Evolutionary conservation across 345 rosid species (phyloP).

Genomic region (Corchorus olitorius): DNA sequence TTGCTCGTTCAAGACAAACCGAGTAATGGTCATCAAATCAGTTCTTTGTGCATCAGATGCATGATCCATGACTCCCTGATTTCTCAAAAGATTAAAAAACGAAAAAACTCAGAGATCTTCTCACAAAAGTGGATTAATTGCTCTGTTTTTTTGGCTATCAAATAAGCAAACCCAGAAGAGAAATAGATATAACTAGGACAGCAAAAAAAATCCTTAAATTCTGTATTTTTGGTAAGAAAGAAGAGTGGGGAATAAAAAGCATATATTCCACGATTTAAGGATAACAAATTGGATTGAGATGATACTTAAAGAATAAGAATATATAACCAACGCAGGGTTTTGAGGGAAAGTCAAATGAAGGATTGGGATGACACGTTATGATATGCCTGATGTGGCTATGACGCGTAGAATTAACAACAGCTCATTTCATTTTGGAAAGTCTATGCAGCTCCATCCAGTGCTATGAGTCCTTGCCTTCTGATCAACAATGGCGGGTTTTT

Average conservation of each 20-base stretch:
- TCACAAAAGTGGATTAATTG: background rate
- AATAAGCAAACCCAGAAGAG: background rate
- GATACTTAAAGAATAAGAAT: background rate
- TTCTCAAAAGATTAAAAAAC: background rate
- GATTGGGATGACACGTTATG: conserved; percentile 17
- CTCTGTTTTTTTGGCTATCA: background rate
- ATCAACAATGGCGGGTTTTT: background rate
- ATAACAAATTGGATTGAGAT: background rate
- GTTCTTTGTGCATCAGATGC: conserved; percentile 57
- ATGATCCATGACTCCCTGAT: conserved; percentile 51
- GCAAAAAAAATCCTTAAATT: background rate
- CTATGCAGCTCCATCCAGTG: background rate
- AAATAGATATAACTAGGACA: background rate
- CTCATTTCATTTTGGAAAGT: background rate
- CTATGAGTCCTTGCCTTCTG: background rate
- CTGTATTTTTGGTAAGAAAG: background rate
- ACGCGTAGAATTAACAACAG: conserved; percentile 1
- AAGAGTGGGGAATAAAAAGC: background rate
- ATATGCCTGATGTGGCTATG: background rate
- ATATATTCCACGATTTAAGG: conserved; percentile 10
- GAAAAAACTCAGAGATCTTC: background rate
- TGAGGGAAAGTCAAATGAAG: background rate
- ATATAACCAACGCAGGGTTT: conserved; percentile 3
- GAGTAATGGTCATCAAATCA: conserved; percentile 82
- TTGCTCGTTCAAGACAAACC: conserved; percentile 65